Base-by-base conservation (phyloP, 306 rosid species). In the Castanospermum australe region DNA sequence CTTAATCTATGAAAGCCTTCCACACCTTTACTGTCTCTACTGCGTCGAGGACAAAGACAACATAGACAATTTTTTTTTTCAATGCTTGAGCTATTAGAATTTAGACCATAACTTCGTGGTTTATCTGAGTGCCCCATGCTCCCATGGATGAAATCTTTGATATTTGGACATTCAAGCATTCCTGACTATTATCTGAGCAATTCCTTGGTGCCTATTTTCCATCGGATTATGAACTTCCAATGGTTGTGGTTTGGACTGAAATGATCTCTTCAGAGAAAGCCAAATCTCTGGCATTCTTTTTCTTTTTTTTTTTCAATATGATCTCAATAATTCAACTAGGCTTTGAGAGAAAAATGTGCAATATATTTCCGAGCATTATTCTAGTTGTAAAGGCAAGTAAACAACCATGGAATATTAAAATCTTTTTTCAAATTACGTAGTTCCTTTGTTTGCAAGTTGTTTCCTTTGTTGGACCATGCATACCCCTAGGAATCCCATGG, bases 221-320 rank as follows among this genome's bases (percentile, higher is more conserved):
- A 5, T 54, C 28, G 90, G 87, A 60, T 82, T 87, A 84, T 81
- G 65, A 65, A 88, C 90, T 52, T 84, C 90, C 28, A 81, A 71
- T 32, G 74, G 73, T n/a, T 74, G 38, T 44, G 84, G 33, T 55
- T 81, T 88, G 88, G 88, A 86, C 28, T 18, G 67, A 61, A 85
- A 56, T 51, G 90, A 84, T 52, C 75, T 88, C 82, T 73, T 88
- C 69, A 86, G 68, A 81, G 71, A 32, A 63, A 2, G 36, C 90
- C 86, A 88, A 45, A 81, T 2, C 9, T 42, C 78, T 25, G 88
- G 70, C 92, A 88, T 87, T n/a, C 66, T 22, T 69, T 7, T 73
- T 5, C n/a, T n/a, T n/a, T n/a, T n/a, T n/a, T n/a, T n/a, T n/a
- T n/a, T n/a, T n/a, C n/a, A n/a, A n/a, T n/a, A n/a, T n/a, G n/a